These are phyloP conservation scores for Xerocomellus chrysenteron DNA, from an alignment of 768 basidiomycete genomes.

Conservation along the genomic window DNA sequence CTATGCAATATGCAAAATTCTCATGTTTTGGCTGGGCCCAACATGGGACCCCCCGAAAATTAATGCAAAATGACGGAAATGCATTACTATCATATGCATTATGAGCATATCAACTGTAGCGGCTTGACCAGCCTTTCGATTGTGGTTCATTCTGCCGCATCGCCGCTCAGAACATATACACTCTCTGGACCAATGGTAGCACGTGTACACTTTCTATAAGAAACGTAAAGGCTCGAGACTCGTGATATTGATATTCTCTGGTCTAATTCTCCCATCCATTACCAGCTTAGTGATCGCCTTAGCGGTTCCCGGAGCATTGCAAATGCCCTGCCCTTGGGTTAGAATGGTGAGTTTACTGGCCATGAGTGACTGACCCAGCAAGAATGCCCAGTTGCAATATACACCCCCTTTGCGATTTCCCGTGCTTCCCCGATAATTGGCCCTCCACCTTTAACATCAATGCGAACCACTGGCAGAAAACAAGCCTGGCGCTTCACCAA, in stretches of 20 bases:
- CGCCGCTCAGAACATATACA: not conserved
- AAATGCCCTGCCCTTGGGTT: slow-evolving; percentile 55
- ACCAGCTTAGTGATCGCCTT: slow-evolving; percentile 68
- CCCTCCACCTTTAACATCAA: slow-evolving; percentile 44
- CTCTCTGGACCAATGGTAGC: not conserved
- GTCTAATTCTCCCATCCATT: slow-evolving; percentile 61
- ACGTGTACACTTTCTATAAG: slow-evolving; percentile 23
- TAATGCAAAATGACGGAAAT: too few species aligned
- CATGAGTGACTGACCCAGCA: slow-evolving; percentile 60
- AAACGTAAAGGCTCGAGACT: slow-evolving; percentile 44
- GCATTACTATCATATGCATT: too few species aligned
- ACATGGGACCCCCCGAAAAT: too few species aligned
- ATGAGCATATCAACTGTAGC: too few species aligned
- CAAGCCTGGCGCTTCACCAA: slow-evolving; percentile 68
- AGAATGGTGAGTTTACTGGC: slow-evolving; percentile 1
- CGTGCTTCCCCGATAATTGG: slow-evolving; percentile 71
- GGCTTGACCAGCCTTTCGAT: too few species aligned
- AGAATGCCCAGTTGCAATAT: slow-evolving; percentile 75
- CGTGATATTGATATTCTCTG: slow-evolving; percentile 54
- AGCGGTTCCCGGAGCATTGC: slow-evolving; percentile 83
- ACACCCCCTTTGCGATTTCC: slow-evolving; percentile 57
- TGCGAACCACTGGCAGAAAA: slow-evolving; percentile 63
- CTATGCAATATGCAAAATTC: too few species aligned
- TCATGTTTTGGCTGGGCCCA: too few species aligned
- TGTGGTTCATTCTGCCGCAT: too few species aligned